Conservation (phyloP, 148 eudicot genomes). For the Camellia sinensis region DNA sequence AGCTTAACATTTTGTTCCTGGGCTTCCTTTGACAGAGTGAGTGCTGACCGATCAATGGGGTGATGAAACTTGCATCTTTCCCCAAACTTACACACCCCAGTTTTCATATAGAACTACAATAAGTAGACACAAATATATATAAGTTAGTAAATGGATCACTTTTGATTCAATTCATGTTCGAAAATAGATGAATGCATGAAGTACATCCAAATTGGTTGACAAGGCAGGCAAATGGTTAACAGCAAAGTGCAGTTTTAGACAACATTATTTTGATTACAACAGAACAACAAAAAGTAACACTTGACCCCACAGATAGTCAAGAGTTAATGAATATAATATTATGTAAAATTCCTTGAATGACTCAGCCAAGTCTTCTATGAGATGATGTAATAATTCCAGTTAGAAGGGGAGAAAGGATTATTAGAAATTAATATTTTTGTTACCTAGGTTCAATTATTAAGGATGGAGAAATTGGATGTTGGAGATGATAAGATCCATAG, state of each 20-base stretch:
- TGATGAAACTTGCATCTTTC: constrained; percentile 89
- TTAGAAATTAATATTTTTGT: too few species aligned
- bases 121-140: neutral
- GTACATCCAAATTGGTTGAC: neutral
- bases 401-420: neutral
- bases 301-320: neutral
- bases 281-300: neutral
- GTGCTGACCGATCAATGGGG: constrained; percentile 63
- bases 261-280: neutral
- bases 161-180: too few species aligned
- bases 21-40: constrained; percentile 32
- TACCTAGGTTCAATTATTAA: too few species aligned
- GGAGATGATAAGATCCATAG: too few species aligned
- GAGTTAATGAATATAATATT: neutral
- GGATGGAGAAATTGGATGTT: too few species aligned
- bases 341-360: neutral
- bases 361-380: neutral
- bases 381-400: neutral
- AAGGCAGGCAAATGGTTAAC: neutral
- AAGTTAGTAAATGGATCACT: neutral
- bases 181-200: neutral
- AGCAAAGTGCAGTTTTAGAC: neutral
- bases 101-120: constrained; percentile 82
- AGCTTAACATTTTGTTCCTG: constrained; percentile 56
- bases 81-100: constrained; percentile 78